phyloP scores from a whole-genome alignment of 805 yeast species.

The Wickerhamiella musiphila region DNA sequence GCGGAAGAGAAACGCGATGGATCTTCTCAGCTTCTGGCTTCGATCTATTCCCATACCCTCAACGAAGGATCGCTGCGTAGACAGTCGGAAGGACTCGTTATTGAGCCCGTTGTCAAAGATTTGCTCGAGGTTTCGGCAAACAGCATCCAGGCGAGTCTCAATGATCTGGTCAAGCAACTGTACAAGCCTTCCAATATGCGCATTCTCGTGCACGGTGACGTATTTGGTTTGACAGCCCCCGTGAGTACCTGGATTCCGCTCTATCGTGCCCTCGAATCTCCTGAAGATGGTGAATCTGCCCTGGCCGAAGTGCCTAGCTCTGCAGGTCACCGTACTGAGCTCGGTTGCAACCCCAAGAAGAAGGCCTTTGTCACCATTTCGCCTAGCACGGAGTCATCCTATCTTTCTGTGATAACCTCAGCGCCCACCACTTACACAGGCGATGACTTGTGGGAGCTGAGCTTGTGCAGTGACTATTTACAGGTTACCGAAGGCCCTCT shows the following conservation, averaged over 20 bases:
- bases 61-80: slow-evolving; percentile 45
- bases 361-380: slow-evolving; percentile 50
- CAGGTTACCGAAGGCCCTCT: slow-evolving; percentile 91
- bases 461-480: slow-evolving; percentile 57
- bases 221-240: slow-evolving; percentile 33
- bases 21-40: slow-evolving; percentile 43
- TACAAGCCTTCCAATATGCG: slow-evolving; percentile 45
- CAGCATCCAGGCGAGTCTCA: slow-evolving; percentile 32
- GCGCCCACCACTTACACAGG: slow-evolving; percentile 40
- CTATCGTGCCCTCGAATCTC: slow-evolving; percentile 1
- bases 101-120: slow-evolving; percentile 40
- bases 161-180: slow-evolving; percentile 32
- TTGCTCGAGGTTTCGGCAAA: slow-evolving; percentile 33
- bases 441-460: slow-evolving; percentile 49
- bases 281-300: slow-evolving; percentile 5
- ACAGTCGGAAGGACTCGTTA: slow-evolving; percentile 45
- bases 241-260: slow-evolving; percentile 36
- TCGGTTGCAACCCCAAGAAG: slow-evolving; percentile 35
- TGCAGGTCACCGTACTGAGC: slow-evolving; percentile 32
- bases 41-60: slow-evolving; percentile 36
- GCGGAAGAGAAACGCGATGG: slow-evolving; percentile 52
- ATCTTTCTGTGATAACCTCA: slow-evolving; percentile 38
- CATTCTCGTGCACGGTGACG: slow-evolving; percentile 55
- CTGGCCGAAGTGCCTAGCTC: slow-evolving; percentile 26
- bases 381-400: slow-evolving; percentile 75